A percentile compares a stretch with the other conserved stretches of the same genome.
Conservation (phyloP, 176 grass and related monocot species). For the Chrysopogon serrulatus region DNA sequence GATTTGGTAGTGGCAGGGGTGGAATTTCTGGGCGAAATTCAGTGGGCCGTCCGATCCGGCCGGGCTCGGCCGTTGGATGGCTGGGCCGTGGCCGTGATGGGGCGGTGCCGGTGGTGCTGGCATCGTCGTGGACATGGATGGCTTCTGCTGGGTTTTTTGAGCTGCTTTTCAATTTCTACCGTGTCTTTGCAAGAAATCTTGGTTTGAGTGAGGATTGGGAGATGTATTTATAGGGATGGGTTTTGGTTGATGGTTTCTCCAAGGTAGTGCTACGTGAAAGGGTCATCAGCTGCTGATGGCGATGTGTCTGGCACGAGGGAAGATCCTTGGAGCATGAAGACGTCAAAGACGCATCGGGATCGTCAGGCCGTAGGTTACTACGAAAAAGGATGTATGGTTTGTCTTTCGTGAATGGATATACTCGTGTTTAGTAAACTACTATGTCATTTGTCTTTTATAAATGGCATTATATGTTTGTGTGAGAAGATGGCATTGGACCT, state of each 20-base stretch:
- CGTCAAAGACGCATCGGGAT: neutral
- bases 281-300: neutral
- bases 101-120: neutral
- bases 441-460: neutral
- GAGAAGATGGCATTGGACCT: neutral
- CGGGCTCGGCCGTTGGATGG: constrained; percentile 8
- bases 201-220: neutral
- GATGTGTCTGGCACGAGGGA: neutral
- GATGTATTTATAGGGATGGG: neutral
- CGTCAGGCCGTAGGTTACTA: neutral
- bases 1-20: constrained; percentile 8
- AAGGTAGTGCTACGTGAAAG: neutral
- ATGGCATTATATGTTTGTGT: neutral
- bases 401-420: neutral
- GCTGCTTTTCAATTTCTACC: neutral
- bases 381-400: neutral
- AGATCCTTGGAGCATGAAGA: neutral
- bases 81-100: neutral
- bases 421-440: neutral
- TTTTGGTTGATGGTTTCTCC: neutral
- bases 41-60: neutral
- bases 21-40: neutral
- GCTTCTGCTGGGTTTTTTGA: neutral
- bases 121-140: neutral
- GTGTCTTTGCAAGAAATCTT: neutral